Evolutionary conservation across 148 eudicot genomes (phyloP), one percentile per base, ranked within the genome.

Genomic region (Rhododendron molle): DNA sequence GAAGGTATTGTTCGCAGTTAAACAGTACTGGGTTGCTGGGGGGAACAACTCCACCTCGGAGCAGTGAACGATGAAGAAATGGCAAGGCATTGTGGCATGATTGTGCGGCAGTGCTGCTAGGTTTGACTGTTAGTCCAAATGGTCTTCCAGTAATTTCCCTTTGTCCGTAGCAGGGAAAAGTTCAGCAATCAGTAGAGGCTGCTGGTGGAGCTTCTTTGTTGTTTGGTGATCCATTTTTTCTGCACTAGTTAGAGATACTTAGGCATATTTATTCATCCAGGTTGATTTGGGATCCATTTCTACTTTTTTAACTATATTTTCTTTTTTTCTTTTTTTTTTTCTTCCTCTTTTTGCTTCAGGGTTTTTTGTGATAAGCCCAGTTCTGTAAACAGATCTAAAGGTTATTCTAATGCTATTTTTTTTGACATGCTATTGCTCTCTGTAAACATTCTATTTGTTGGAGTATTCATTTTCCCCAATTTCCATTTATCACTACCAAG

Each of bases 11-110:
- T 89, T 91, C 77, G 88, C 72, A 5, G 92, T 91, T 28, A 91
- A 91, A 62, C 88, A 85, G 47, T 89, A 89, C 58, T 89, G 91
- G 91, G 92, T 91, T 76, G 89, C 91, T 72, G 90, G 84, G 78
- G 91, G 47, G 34, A 78, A n/a, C 81, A 90, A 90, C 78, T 85
- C 89, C 58, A 86, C 89, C 5, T 80, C 65, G 0, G 36, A 15
- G 13, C 13, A 52, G 65, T 80, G 43, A 80, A 20, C 18, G 12
- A 21, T 9, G 82, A 50, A 80, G 40, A 30, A 78, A 5, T 30
- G 43, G 14, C 43, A 58, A 20, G 65, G 54, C 23, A 52, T 79
- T 49, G 49, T 78, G 82, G 82, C 82, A 80, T 80, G 82, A 80
- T 80, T 52, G 40, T 3, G 65, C 2, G 15, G 82, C 40, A 50